phyloP scores from a whole-genome alignment of 148 eudicot species.

The Rhododendron griersonianum region DNA sequence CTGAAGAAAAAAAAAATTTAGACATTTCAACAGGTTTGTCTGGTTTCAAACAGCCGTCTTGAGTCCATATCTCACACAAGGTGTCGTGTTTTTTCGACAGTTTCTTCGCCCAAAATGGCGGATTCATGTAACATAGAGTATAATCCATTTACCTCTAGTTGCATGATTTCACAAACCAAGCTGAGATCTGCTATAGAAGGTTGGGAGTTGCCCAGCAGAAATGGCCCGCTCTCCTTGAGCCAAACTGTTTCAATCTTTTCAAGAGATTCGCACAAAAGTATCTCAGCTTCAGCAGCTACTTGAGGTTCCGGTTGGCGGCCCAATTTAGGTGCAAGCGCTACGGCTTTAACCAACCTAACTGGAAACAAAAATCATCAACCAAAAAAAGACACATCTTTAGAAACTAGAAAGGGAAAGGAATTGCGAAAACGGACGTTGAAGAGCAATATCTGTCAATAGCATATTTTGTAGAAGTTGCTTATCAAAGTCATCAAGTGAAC shows the following conservation, averaged over 20 bases:
- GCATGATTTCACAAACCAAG: no score
- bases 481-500: not conserved
- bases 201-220: conserved; percentile 52
- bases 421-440: not conserved
- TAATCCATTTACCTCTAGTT: no score
- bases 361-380: conserved; percentile 15
- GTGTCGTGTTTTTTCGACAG: not conserved
- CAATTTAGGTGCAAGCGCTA: conserved; percentile 41
- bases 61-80: not conserved
- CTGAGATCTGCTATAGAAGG: no score
- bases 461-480: not conserved
- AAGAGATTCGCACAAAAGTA: conserved; percentile 49
- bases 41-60: not conserved
- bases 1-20: no score
- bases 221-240: conserved; percentile 62
- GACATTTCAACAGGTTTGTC: not conserved
- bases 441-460: not conserved
- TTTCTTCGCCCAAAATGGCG: not conserved
- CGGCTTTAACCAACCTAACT: conserved; percentile 46
- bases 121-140: not conserved
- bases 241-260: conserved; percentile 55
- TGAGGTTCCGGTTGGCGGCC: conserved; percentile 30
- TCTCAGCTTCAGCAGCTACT: conserved; percentile 53
- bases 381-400: not conserved
- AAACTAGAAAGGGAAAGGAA: not conserved